These are phyloP conservation scores for Dichomitus squalens DNA, from an alignment of 1,284 basidiomycete genomes.

Conservation along the genomic window DNA sequence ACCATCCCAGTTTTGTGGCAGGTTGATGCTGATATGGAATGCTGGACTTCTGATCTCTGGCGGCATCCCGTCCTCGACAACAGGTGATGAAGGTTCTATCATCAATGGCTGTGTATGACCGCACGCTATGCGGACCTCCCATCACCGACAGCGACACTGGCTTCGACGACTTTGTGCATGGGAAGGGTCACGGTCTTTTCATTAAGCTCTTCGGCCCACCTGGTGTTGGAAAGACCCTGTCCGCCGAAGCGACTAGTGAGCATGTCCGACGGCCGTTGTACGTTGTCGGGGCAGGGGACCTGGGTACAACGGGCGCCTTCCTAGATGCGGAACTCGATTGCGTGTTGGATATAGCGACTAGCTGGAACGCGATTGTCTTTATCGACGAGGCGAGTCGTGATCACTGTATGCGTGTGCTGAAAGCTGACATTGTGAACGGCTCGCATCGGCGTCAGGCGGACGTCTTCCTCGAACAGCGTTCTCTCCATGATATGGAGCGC, in stretches of 20 bases:
- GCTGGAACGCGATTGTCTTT: slow-evolving; percentile 65
- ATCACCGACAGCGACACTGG: slow-evolving; percentile 42
- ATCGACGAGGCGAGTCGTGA: slow-evolving; percentile 55
- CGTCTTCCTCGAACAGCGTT: slow-evolving; percentile 63
- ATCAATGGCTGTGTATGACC: slow-evolving; percentile 58
- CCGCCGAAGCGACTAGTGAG: slow-evolving; percentile 64
- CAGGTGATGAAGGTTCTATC: slow-evolving; percentile 51
- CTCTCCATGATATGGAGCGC: slow-evolving; percentile 56
- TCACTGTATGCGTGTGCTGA: slow-evolving; percentile 20
- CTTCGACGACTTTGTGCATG: slow-evolving; percentile 63
- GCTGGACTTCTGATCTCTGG: too few species aligned
- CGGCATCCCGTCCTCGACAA: slow-evolving; percentile 48
- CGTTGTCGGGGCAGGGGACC: slow-evolving; percentile 57
- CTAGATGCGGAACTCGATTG: slow-evolving; percentile 24
- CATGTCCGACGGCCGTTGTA: slow-evolving; percentile 60
- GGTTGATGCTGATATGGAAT: not conserved
- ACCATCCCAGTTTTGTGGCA: too few species aligned
- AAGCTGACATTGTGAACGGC: not conserved
- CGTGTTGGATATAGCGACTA: slow-evolving; percentile 48
- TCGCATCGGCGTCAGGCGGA: slow-evolving; percentile 22
- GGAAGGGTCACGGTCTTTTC: slow-evolving; percentile 61
- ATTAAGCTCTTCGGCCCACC: slow-evolving; percentile 62
- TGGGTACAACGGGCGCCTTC: slow-evolving; percentile 48
- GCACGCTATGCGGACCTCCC: too few species aligned
- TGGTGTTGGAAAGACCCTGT: slow-evolving; percentile 52